Evolutionary conservation across 331 rosid genomes (phyloP).

Genomic region (Saraca asoca): DNA sequence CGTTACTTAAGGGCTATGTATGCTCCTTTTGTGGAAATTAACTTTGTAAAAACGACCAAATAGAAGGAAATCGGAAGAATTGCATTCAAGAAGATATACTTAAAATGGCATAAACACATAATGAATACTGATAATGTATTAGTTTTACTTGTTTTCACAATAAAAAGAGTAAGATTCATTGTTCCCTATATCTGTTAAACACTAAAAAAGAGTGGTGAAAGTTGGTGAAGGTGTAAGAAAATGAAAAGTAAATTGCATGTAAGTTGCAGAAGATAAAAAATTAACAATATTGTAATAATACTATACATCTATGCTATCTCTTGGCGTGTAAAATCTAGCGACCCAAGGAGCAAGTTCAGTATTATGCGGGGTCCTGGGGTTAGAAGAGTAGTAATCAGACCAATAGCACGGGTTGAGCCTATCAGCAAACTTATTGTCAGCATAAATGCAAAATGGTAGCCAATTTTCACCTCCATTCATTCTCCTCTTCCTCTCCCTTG

Average conservation of each 20-base stretch:
- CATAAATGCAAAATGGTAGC: constrained; percentile 81
- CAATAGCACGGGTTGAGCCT: constrained; percentile 69
- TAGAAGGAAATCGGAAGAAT: no score
- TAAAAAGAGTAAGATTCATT: neutral
- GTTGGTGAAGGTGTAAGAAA: no score
- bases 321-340: constrained; percentile 58
- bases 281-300: neutral
- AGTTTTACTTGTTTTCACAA: neutral
- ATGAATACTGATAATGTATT: no score
- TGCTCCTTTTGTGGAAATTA: neutral
- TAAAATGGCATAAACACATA: no score
- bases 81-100: no score
- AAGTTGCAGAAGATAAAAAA: neutral
- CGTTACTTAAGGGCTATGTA: neutral
- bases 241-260: neutral
- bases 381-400: constrained; percentile 74
- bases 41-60: neutral
- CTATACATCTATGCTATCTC: constrained; percentile 27
- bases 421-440: constrained; percentile 54
- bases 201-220: neutral
- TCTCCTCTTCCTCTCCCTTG: constrained; percentile 79
- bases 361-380: constrained; percentile 62
- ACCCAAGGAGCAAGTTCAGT: constrained; percentile 93
- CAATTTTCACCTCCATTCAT: constrained; percentile 90
- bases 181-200: neutral